phyloP scores from a whole-genome alignment of 139 green algal genomes.

The Tetratostichococcus sp. region DNA sequence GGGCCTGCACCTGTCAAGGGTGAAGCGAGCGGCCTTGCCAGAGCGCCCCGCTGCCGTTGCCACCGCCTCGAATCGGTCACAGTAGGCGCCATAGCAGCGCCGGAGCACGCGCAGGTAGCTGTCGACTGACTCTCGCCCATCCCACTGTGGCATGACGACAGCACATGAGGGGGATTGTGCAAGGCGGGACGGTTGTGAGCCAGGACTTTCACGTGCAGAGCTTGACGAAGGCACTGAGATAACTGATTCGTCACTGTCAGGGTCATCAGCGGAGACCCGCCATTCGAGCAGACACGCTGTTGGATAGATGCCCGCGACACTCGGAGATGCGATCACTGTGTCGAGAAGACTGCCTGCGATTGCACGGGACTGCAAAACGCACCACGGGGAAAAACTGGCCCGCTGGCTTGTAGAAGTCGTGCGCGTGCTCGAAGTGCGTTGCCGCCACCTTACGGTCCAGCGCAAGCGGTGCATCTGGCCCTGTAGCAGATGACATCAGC shows the following conservation, averaged over 20 bases:
- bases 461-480: slow-evolving; percentile 71
- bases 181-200: too few relatives aligned
- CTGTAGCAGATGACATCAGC: background rate
- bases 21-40: background rate
- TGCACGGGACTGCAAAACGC: too few relatives aligned
- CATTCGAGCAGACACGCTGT: too few relatives aligned
- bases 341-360: too few relatives aligned
- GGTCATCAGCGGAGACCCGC: too few relatives aligned
- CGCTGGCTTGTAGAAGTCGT: slow-evolving; percentile 84
- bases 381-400: slow-evolving; percentile 58
- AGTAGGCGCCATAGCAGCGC: slow-evolving; percentile 34
- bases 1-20: background rate
- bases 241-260: too few relatives aligned
- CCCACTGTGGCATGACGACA: slow-evolving; percentile 45
- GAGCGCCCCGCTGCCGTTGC: background rate
- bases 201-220: too few relatives aligned
- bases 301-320: too few relatives aligned
- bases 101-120: slow-evolving; percentile 61
- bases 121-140: slow-evolving; percentile 49
- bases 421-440: slow-evolving; percentile 54
- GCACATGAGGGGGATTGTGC: too few relatives aligned
- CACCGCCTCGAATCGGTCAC: slow-evolving; percentile 16
- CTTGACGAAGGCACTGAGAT: too few relatives aligned
- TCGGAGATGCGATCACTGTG: too few relatives aligned
- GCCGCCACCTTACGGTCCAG: slow-evolving; percentile 57